These are phyloP conservation scores for Apiospora arundinis DNA, from an alignment of 2,329 filamentous ascomycete genomes.

Conservation along the genomic window DNA sequence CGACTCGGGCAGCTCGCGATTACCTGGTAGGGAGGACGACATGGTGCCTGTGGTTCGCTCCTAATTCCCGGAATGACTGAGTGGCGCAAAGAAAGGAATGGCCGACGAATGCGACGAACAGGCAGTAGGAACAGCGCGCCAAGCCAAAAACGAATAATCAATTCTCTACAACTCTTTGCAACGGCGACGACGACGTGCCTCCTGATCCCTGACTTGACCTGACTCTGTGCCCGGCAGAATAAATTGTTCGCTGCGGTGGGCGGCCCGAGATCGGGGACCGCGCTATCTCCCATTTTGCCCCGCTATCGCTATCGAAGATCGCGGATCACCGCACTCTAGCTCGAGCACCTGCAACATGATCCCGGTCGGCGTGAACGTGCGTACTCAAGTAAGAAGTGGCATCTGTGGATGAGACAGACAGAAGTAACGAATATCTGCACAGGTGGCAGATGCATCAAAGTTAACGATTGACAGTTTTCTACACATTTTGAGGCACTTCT, in stretches of 20 bases:
- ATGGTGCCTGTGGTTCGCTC: slow-evolving; percentile 45
- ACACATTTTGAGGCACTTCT: background rate
- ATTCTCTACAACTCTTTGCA: background rate
- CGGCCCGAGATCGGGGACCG: slow-evolving; percentile 13
- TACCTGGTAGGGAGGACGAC: slow-evolving; percentile 70
- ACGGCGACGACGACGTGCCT: background rate
- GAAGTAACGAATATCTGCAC: background rate
- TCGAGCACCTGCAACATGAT: slow-evolving; percentile 8
- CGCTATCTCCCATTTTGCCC: background rate
- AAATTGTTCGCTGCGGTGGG: background rate
- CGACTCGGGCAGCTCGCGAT: slow-evolving; percentile 85
- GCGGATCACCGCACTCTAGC: background rate
- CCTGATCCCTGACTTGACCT: background rate
- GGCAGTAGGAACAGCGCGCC: background rate
- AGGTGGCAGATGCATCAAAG: background rate
- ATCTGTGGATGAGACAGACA: background rate
- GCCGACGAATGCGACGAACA: background rate
- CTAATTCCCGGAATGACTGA: background rate
- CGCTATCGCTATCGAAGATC: slow-evolving; percentile 11
- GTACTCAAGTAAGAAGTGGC: background rate
- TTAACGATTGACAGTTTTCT: background rate
- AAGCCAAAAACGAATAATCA: background rate
- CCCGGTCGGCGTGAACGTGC: background rate
- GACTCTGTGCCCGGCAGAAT: background rate
- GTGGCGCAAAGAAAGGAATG: background rate